phyloP scores from a whole-genome alignment of 192 early-diverging fungal species.

The Umbelopsis isabellina region DNA sequence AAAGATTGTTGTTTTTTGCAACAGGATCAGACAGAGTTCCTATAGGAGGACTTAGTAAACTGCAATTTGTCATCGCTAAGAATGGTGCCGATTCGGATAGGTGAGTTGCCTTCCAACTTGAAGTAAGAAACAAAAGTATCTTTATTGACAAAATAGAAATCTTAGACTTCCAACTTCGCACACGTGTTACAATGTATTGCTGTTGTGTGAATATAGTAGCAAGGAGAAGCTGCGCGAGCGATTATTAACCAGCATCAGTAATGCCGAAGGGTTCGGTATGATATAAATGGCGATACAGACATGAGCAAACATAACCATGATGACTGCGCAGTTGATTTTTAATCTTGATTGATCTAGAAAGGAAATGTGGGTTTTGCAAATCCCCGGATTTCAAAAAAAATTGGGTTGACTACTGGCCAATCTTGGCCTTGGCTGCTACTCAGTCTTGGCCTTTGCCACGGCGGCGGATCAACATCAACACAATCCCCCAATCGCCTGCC shows the following conservation, averaged over 20 bases:
- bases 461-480: neutral
- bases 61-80: slow-evolving; percentile 86
- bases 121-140: slow-evolving; percentile 5
- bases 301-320: no score
- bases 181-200: slow-evolving; percentile 91
- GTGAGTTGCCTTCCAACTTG: slow-evolving; percentile 1
- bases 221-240: slow-evolving; percentile 80
- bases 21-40: slow-evolving; percentile 93
- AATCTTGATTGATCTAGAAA: neutral
- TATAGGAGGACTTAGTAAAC: slow-evolving; percentile 81
- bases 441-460: slow-evolving; percentile 4
- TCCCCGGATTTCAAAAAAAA: neutral
- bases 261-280: slow-evolving; percentile 82
- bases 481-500: neutral
- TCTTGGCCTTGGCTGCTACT: neutral
- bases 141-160: slow-evolving; percentile 3
- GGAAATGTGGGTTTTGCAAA: neutral
- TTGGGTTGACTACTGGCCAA: neutral
- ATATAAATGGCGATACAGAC: slow-evolving; percentile 44
- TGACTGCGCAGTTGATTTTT: neutral
- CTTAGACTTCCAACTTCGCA: slow-evolving; percentile 86
- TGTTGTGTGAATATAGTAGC: slow-evolving; percentile 80
- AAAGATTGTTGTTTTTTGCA: slow-evolving; percentile 85
- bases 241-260: slow-evolving; percentile 78
- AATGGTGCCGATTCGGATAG: slow-evolving; percentile 82